A percentile compares a stretch with the other conserved stretches of the same genome.
Conservation (phyloP, 2,329 filamentous ascomycete genomes). For the Aschersonia sp. region DNA sequence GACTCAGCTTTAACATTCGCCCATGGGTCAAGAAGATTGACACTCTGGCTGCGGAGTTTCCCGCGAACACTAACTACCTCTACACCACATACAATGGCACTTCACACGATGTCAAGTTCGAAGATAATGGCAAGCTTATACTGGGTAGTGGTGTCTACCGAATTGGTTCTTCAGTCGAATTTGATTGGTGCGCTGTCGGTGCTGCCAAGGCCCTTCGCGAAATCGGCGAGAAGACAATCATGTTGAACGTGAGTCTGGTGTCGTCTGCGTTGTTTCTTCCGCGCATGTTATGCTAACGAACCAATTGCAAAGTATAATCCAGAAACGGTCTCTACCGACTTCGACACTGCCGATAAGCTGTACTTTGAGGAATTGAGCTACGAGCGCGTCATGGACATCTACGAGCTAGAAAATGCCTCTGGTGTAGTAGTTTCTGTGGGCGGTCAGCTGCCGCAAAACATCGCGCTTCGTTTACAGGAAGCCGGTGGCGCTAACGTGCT, state of each 20-base stretch:
- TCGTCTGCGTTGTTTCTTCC: not conserved
- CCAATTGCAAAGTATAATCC: slow-evolving; percentile 44
- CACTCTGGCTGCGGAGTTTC: slow-evolving; percentile 92
- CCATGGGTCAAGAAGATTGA: slow-evolving; percentile 99
- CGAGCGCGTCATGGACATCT: slow-evolving; percentile 97
- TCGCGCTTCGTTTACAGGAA: slow-evolving; percentile 86
- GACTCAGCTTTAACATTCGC: slow-evolving; percentile 75
- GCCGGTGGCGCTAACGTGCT: slow-evolving; percentile 80
- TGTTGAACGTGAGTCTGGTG: slow-evolving; percentile 61
- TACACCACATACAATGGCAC: slow-evolving; percentile 98
- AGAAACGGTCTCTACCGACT: slow-evolving; percentile 73
- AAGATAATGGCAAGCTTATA: slow-evolving; percentile 81
- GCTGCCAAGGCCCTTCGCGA: slow-evolving; percentile 68
- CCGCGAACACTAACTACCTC: slow-evolving; percentile 85
- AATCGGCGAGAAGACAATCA: slow-evolving; percentile 92
- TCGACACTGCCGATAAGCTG: slow-evolving; percentile 75
- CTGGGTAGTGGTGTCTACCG: slow-evolving; percentile 93
- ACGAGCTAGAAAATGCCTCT: slow-evolving; percentile 73
- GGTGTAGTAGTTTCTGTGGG: slow-evolving; percentile 93
- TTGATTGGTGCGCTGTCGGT: slow-evolving; percentile 96
- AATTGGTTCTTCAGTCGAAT: slow-evolving; percentile 95
- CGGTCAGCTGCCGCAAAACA: slow-evolving; percentile 94
- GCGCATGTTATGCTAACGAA: slow-evolving; percentile 1
- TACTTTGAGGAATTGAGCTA: slow-evolving; percentile 97
- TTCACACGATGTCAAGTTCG: slow-evolving; percentile 83